These are phyloP conservation scores for Myriosclerotinia curreyana DNA, from an alignment of 2,329 filamentous ascomycete genomes.

Conservation along the genomic window DNA sequence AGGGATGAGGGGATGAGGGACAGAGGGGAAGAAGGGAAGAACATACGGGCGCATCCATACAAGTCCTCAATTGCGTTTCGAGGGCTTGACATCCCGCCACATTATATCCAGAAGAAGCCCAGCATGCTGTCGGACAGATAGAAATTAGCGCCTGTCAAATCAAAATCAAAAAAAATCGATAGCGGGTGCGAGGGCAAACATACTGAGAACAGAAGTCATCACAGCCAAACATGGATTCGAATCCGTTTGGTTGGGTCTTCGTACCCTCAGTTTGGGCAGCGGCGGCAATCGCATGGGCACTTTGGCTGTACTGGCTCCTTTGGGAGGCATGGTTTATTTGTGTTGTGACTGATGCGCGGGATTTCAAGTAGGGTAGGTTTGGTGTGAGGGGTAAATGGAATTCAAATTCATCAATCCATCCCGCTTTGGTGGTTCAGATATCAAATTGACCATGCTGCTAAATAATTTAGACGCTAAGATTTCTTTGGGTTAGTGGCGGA, in stretches of 20 bases:
- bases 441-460: no score
- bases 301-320: slow-evolving; percentile 36
- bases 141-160: no score
- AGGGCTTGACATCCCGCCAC: slow-evolving; percentile 56
- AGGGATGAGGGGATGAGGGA: neutral
- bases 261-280: slow-evolving; percentile 61
- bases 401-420: no score
- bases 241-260: slow-evolving; percentile 59
- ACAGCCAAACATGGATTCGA: slow-evolving; percentile 62
- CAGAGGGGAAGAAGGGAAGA: neutral
- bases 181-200: no score
- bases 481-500: slow-evolving; percentile 1
- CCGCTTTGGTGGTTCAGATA: neutral
- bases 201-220: slow-evolving; percentile 67
- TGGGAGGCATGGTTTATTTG: slow-evolving; percentile 37
- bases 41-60: slow-evolving; percentile 79
- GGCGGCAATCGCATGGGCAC: slow-evolving; percentile 49
- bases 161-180: no score
- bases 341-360: neutral
- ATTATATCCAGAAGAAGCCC: slow-evolving; percentile 75
- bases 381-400: slow-evolving; percentile 1
- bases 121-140: slow-evolving; percentile 70
- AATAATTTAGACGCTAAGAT: slow-evolving; percentile 32
- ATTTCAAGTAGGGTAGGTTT: neutral
- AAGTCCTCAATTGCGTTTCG: slow-evolving; percentile 59